A percentile compares a stretch with the other conserved stretches of the same genome.
Conservation (phyloP, 176 grass and related monocot genomes). For the Hsuehochloa calcarea region DNA sequence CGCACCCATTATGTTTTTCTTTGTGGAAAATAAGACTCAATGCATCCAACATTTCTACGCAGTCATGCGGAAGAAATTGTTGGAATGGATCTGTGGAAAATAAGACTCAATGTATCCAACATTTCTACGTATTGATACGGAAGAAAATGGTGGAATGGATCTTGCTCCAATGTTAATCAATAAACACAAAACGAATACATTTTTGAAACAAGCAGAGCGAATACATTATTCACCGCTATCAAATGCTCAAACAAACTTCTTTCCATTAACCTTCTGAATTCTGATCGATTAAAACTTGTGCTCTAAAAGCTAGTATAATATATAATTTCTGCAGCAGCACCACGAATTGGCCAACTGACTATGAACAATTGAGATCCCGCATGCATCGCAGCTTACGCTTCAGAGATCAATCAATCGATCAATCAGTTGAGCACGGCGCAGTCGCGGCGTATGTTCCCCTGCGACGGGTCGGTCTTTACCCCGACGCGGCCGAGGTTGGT, state of each 20-base stretch:
- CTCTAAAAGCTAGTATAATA: constrained; percentile 26
- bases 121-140: background rate
- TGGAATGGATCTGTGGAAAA: background rate
- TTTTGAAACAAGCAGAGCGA: background rate
- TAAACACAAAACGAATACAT: background rate
- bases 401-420: background rate
- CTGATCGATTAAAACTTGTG: constrained; percentile 6
- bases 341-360: background rate
- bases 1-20: background rate
- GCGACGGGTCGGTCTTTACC: constrained; percentile 64
- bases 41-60: background rate
- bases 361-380: constrained; percentile 1
- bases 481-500: constrained; percentile 75
- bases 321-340: background rate
- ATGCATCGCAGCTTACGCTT: background rate
- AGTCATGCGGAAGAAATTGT: background rate
- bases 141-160: background rate
- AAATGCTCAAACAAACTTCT: background rate
- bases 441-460: constrained; percentile 73
- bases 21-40: background rate
- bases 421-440: constrained; percentile 67
- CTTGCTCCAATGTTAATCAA: background rate
- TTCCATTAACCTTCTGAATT: background rate
- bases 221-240: background rate
- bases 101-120: background rate